Percentiles rank a stretch among this genome's conserved stretches.
Conservation (phyloP, 768 basidiomycete species). For the Termitomyces sp. region DNA sequence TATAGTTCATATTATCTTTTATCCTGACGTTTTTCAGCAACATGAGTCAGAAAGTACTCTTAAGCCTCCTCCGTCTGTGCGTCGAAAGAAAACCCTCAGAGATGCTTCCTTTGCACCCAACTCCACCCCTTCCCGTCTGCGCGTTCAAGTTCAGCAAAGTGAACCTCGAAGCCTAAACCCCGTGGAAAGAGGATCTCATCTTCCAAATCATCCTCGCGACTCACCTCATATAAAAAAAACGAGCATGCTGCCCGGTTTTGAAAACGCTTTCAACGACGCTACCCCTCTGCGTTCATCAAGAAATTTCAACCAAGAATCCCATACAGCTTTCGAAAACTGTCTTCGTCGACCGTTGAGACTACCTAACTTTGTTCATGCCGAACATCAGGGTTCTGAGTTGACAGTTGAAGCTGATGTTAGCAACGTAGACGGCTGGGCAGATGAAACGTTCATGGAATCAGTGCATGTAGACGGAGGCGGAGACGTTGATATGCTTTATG, state of each 20-base stretch:
- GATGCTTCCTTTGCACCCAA: conserved; percentile 36
- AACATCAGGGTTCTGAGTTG: neutral
- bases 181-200: conserved; percentile 30
- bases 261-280: conserved; percentile 44
- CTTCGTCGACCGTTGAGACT: neutral
- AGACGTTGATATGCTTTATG: conserved; percentile 27
- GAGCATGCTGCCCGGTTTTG: conserved; percentile 42
- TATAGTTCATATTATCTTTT: neutral
- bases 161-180: conserved; percentile 19
- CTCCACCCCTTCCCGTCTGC: conserved; percentile 32
- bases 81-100: conserved; percentile 30
- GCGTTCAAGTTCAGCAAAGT: conserved; percentile 23
- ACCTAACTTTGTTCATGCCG: conserved; percentile 2
- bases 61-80: conserved; percentile 40
- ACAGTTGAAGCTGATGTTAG: neutral
- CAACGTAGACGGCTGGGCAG: neutral
- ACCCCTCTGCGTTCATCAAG: conserved; percentile 26
- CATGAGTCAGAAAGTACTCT: conserved; percentile 59
- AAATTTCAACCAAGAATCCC: conserved; percentile 13
- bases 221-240: conserved; percentile 27
- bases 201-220: conserved; percentile 17
- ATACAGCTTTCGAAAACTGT: neutral
- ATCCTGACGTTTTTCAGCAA: conserved; percentile 36
- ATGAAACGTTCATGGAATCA: conserved; percentile 3
- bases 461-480: conserved; percentile 20